Evolutionary conservation across 1,139 yeast species (phyloP), one percentile per base, ranked within the genome.

Genomic region (Hansenula sp.): DNA sequence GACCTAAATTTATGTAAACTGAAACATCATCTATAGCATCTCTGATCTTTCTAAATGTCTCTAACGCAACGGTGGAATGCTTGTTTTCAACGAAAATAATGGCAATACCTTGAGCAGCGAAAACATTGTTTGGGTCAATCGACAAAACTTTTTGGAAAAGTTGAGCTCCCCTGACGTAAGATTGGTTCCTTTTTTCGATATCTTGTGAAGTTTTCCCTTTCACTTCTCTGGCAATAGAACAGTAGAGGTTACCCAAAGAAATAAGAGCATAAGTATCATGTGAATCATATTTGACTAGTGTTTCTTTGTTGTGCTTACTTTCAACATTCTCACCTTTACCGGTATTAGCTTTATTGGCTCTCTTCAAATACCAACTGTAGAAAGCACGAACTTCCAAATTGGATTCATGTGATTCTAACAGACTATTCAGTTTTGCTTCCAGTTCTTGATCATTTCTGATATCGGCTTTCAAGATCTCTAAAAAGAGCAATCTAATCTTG

Each of bases 51-150:
- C 95, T 79, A 59, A 94, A 82, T 43, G 90, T 83, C 53, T 89
- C 96, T 58, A 90, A 73, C 1, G 98, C 96, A 51, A 83, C 75
- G 35, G 78, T 81, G 19, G 80, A 68, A 48, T 88, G 84, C 57
- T 86, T 87, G 58, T 85, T 85, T 57, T 91, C 98, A 19, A 96
- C 95, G 63, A 89, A 86, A 11, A 91, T 81, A 44, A 93, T 90
- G 1, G 98, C 99, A 51, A 94, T 75, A 42, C 99, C 99, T 65
- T 93, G 99, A 1, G 99, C 99, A 2, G 98, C 99, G 67, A 84
- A 93, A 1, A 93, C 95, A 62, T 93, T 89, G 53, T 77, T 74
- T 6, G 93, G 79, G 66, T 93, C 99, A 32, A 90, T 71, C 41
- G 86, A 83, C 46, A 94, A 70, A 1, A 90, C 97, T 65, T 93